Percentiles rank a stretch among this genome's conserved stretches.
phyloP scores from a whole-genome alignment of 768 basidiomycete genomes.

The Tylopilus subfusipes region DNA sequence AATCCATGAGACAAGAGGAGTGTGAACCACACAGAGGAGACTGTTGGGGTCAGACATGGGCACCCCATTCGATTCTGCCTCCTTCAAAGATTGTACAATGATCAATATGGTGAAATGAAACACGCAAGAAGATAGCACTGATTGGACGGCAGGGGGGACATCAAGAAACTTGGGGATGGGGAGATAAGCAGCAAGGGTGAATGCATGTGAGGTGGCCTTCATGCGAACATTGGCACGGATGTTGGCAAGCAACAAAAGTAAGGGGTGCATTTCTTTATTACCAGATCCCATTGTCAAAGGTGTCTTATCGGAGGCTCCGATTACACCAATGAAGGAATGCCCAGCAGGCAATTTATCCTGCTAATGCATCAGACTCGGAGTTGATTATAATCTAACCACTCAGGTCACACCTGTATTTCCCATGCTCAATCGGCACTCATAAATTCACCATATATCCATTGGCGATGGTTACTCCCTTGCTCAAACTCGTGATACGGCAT shows the following conservation, averaged over 20 bases:
- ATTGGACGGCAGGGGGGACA: slow-evolving; percentile 15
- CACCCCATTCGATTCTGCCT: slow-evolving; percentile 23
- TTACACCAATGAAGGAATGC: background rate
- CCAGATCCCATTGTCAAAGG: background rate
- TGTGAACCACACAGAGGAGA: background rate
- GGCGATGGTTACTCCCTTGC: background rate
- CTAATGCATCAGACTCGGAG: background rate
- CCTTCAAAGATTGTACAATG: slow-evolving; percentile 27
- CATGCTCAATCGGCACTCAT: background rate
- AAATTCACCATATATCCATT: background rate
- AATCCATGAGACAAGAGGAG: background rate
- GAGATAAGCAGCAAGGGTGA: slow-evolving; percentile 26
- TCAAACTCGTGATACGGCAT: slow-evolving; percentile 8
- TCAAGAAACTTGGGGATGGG: slow-evolving; percentile 26
- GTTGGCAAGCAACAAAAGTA: slow-evolving; percentile 33
- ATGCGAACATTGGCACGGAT: slow-evolving; percentile 27
- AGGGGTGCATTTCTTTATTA: slow-evolving; percentile 27
- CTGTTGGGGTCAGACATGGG: slow-evolving; percentile 28
- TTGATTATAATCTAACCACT: background rate
- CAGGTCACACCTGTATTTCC: background rate
- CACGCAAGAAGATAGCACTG: slow-evolving; percentile 27
- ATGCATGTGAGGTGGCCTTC: slow-evolving; percentile 33
- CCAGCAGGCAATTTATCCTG: background rate
- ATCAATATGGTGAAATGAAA: slow-evolving; percentile 32
- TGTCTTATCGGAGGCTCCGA: background rate